phyloP scores from a whole-genome alignment of 257 asterid genomes.

The Perilla frutescens region DNA sequence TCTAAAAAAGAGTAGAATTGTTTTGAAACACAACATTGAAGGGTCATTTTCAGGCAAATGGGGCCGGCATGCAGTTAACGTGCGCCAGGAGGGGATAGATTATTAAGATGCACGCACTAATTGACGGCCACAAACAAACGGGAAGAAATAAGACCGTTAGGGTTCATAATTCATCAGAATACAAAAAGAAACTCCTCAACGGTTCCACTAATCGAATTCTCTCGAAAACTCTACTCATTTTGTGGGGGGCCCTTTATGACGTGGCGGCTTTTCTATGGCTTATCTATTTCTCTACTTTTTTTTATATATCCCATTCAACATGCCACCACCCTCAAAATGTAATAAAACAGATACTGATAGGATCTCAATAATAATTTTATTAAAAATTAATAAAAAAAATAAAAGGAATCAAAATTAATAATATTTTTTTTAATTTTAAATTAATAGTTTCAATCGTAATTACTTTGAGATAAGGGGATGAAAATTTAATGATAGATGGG shows the following conservation, averaged over 20 bases:
- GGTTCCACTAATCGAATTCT: conserved; percentile 34
- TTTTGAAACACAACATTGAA: neutral
- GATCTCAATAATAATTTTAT: too few relatives aligned
- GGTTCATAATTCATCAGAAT: neutral
- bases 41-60: conserved; percentile 17
- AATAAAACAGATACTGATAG: too few relatives aligned
- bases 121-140: conserved; percentile 32
- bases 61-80: conserved; percentile 13
- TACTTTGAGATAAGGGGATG: too few relatives aligned
- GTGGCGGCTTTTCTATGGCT: conserved; percentile 17
- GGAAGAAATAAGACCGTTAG: conserved; percentile 42
- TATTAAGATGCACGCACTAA: conserved; percentile 7
- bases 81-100: conserved; percentile 17
- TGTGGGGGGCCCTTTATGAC: neutral
- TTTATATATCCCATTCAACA: too few relatives aligned
- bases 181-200: conserved; percentile 22
- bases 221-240: conserved; percentile 33
- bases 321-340: too few relatives aligned
- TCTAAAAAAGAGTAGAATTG: neutral
- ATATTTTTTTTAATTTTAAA: too few relatives aligned
- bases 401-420: too few relatives aligned
- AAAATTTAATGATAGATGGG: too few relatives aligned
- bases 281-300: neutral
- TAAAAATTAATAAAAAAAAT: too few relatives aligned
- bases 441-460: too few relatives aligned